These are phyloP conservation scores for Cryoendolithus antarcticus DNA, from an alignment of 2,329 filamentous ascomycete genomes.

Conservation along the genomic window DNA sequence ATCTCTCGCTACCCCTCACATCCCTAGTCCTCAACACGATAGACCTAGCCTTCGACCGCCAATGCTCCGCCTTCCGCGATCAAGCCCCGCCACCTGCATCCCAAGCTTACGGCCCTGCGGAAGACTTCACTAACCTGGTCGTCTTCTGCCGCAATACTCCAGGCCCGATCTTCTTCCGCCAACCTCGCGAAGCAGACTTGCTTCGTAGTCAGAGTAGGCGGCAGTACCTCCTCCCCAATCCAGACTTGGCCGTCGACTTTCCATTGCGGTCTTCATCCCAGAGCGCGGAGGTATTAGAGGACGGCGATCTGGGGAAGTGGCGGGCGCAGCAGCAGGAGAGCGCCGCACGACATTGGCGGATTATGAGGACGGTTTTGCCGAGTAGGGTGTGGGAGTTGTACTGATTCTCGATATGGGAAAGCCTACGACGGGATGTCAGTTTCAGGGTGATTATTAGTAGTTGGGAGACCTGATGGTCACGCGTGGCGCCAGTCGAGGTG, in stretches of 20 bases:
- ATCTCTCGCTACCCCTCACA: conserved; percentile 64
- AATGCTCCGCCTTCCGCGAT: conserved; percentile 82
- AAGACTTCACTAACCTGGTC: conserved; percentile 78
- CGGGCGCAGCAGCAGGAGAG: conserved; percentile 61
- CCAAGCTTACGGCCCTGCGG: neutral
- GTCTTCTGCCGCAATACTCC: conserved; percentile 72
- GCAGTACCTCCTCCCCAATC: conserved; percentile 57
- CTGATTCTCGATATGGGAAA: conserved; percentile 34
- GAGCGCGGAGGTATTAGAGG: conserved; percentile 43
- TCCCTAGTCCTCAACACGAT: conserved; percentile 74
- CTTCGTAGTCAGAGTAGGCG: conserved; percentile 58
- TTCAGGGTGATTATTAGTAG: neutral
- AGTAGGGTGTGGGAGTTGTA: conserved; percentile 74
- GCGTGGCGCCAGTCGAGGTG: no score
- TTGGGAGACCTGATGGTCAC: no score
- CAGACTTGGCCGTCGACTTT: conserved; percentile 48
- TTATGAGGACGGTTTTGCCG: conserved; percentile 81
- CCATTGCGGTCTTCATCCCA: conserved; percentile 21
- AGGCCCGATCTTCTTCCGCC: conserved; percentile 46
- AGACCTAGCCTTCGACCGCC: conserved; percentile 62
- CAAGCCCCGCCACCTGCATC: conserved; percentile 33
- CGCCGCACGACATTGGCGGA: conserved; percentile 74
- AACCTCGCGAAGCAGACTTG: conserved; percentile 52
- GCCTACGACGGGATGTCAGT: neutral
- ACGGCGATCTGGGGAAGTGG: conserved; percentile 54